Conservation (phyloP, 305 asterid species). For the Rubia balearica region DNA sequence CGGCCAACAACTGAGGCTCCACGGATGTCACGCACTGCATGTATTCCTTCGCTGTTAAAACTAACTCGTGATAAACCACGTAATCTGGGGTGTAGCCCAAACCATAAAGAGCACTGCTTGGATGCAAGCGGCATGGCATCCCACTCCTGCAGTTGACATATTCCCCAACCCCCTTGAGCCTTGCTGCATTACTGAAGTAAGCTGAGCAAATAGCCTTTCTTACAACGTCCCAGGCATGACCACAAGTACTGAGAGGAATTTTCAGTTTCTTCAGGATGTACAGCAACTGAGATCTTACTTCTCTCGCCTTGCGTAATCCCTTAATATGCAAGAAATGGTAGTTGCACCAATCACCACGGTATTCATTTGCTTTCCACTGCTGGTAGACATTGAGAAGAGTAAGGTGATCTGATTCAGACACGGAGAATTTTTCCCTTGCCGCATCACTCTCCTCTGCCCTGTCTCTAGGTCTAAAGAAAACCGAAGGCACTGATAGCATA, state of each 20-base stretch:
- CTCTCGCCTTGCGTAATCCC: slow-evolving; percentile 83
- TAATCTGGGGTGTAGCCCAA: slow-evolving; percentile 91
- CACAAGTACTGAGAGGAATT: slow-evolving; percentile 75
- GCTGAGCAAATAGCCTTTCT: slow-evolving; percentile 91
- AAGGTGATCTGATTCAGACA: slow-evolving; percentile 90
- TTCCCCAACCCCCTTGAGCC: slow-evolving; percentile 80
- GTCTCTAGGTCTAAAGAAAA: slow-evolving; percentile 90
- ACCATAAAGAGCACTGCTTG: slow-evolving; percentile 88
- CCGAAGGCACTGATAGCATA: slow-evolving; percentile 95
- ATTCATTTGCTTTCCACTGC: slow-evolving; percentile 87
- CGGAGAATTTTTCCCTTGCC: slow-evolving; percentile 89
- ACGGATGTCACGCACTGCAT: slow-evolving; percentile 93
- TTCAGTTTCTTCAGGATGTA: slow-evolving; percentile 73
- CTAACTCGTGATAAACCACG: slow-evolving; percentile 86
- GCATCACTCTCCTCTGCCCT: slow-evolving; percentile 97
- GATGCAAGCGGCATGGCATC: slow-evolving; percentile 95
- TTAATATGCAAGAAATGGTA: slow-evolving; percentile 89
- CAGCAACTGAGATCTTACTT: slow-evolving; percentile 82
- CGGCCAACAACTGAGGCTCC: slow-evolving; percentile 95
- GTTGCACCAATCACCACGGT: slow-evolving; percentile 94
- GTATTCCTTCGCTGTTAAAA: slow-evolving; percentile 80
- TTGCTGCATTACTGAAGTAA: slow-evolving; percentile 83
- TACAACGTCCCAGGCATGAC: slow-evolving; percentile 87
- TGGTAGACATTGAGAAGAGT: slow-evolving; percentile 89
- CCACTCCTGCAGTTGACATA: slow-evolving; percentile 89